Conservation (phyloP, 352 stramenopile genomes). For the Blastocystis hominis region DNA sequence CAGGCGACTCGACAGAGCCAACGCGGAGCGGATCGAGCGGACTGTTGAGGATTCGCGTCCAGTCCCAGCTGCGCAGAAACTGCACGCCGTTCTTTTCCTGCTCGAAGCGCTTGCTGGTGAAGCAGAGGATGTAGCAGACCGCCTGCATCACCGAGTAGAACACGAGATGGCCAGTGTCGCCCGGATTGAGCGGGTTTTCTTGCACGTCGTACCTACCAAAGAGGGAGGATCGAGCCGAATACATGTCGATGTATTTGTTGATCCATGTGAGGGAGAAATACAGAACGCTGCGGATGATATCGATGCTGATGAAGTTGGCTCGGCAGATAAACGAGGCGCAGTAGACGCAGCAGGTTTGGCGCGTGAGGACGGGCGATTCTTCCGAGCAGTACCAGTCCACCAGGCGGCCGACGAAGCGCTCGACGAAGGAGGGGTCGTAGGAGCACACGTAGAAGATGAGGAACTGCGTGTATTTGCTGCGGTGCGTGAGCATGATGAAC, state of each 20-base stretch:
- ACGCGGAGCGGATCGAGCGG: conserved; percentile 52
- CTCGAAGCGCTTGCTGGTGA: conserved; percentile 78
- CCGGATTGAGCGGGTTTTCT: conserved; percentile 63
- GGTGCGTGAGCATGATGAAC: conserved; percentile 67
- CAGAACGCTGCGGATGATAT: conserved; percentile 81
- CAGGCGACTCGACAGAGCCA: neutral
- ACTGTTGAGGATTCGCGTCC: conserved; percentile 57
- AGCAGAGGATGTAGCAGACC: conserved; percentile 93
- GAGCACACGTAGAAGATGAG: conserved; percentile 76
- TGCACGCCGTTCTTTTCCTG: conserved; percentile 64
- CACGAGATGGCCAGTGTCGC: conserved; percentile 63
- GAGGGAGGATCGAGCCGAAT: conserved; percentile 1
- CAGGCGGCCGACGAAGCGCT: conserved; percentile 63
- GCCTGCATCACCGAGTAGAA: conserved; percentile 82
- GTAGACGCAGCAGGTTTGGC: conserved; percentile 84
- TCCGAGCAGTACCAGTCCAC: conserved; percentile 55
- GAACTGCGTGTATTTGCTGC: conserved; percentile 82
- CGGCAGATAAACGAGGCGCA: conserved; percentile 86
- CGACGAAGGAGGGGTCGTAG: conserved; percentile 50
- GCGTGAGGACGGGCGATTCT: conserved; percentile 69
- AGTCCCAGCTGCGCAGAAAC: conserved; percentile 54
- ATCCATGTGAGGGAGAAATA: conserved; percentile 83
- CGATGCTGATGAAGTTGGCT: conserved; percentile 80
- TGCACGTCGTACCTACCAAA: conserved; percentile 59
- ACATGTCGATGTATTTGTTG: conserved; percentile 80